These are phyloP conservation scores for Penstemon newberryi DNA, from an alignment of 257 asterid genomes.

Conservation along the genomic window DNA sequence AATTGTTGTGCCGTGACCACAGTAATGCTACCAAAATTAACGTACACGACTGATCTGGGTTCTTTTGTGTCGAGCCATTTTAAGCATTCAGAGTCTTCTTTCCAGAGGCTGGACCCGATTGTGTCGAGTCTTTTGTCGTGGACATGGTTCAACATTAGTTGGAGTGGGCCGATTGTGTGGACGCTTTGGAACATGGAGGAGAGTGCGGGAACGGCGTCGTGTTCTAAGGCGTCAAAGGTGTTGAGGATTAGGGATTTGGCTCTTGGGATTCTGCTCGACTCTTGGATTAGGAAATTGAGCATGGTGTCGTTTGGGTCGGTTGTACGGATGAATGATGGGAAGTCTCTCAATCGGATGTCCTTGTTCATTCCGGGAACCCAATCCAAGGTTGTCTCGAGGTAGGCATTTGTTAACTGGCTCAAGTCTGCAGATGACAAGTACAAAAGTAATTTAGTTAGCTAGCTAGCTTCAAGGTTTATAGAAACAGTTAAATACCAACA, in stretches of 20 bases:
- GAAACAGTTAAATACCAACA: too few relatives aligned
- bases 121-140: conserved; percentile 7
- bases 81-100: neutral
- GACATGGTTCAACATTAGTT: conserved; percentile 6
- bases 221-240: conserved; percentile 18
- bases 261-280: neutral
- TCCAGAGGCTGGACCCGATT: conserved; percentile 15
- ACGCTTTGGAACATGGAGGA: conserved; percentile 10
- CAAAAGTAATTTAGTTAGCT: too few relatives aligned
- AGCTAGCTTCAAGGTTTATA: too few relatives aligned
- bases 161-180: conserved; percentile 12
- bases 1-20: conserved; percentile 4
- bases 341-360: conserved; percentile 12
- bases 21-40: conserved; percentile 17
- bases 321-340: conserved; percentile 16
- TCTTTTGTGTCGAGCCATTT: conserved; percentile 15
- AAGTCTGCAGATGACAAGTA: conserved; percentile 28
- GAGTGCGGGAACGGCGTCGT: conserved; percentile 1
- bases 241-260: conserved; percentile 14
- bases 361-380: conserved; percentile 11
- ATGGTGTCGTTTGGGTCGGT: conserved; percentile 18
- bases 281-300: neutral
- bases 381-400: conserved; percentile 30
- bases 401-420: conserved; percentile 45
- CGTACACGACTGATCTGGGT: conserved; percentile 11